Base-by-base conservation (phyloP, 192 early-diverging fungal genomes). In the Backusella tuberculispora region DNA sequence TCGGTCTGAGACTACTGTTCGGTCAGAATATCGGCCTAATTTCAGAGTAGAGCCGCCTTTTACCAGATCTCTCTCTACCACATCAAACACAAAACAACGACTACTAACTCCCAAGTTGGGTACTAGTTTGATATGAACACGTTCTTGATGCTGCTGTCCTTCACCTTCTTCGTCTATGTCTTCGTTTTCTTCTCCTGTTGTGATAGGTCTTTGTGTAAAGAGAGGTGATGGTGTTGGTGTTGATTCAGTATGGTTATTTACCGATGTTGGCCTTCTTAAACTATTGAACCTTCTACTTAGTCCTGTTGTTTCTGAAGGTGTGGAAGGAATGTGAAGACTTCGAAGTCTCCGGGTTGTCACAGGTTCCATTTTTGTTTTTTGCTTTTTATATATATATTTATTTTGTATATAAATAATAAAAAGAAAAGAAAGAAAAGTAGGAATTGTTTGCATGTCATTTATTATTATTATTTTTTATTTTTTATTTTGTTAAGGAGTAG, bases 21-120 rank as follows among this genome's bases (percentile, higher is more conserved):
- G 81, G 60, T 90, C 89, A 26, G 86, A 88, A 67, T 88, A 89
- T 47, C 90, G 78, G 3, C 88, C 88, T 37, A 91, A 80, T 68
- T 88, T 88, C 7, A 91, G 76, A 7, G 80, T 42, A 37, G 78
- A 83, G 66, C 79, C 80, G 69, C 85, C 80, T 15, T 43, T 46
- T 0, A 78, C 73, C 3, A 91, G 78, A 13, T 85, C 81, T 17
- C 88, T 84, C 69, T 89, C 86, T 75, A 91, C 88, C 21, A 86
- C 87, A 34, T 87, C 85, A 78, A 91, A 91, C 66, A 88, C 85
- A 65, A 91, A 82, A 46, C 83, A 85, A 43, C 85, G 83, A 17
- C 44, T 68, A 53, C 81, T 83, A 26, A 87, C 17, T 13, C 72
- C 79, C 17, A 80, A 64, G 37, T 76, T 76, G 21, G 79, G 89